phyloP scores from a whole-genome alignment of 768 basidiomycete genomes.

The Kwoniella sp. region DNA sequence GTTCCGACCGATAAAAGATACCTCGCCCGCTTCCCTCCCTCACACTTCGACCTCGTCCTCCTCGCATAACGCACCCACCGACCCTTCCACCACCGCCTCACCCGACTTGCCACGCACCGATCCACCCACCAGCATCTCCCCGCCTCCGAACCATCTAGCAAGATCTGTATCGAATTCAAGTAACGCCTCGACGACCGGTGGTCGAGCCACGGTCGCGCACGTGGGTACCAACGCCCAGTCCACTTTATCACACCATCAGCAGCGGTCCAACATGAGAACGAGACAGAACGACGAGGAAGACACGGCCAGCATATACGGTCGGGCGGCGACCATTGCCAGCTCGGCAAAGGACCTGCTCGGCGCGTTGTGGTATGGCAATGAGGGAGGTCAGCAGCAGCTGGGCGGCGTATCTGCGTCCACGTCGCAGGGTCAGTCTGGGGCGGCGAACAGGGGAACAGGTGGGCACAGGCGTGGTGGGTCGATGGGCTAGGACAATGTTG shows the following conservation, averaged over 20 bases:
- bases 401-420: no score
- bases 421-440: no score
- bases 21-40: constrained; percentile 48
- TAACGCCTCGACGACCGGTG: constrained; percentile 5
- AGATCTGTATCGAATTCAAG: not conserved
- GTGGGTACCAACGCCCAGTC: constrained; percentile 35
- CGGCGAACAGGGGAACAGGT: no score
- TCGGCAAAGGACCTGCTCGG: constrained; percentile 74
- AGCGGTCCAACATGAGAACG: no score
- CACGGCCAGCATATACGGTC: constrained; percentile 56
- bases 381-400: no score
- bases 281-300: constrained; percentile 24
- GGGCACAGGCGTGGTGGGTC: constrained; percentile 11
- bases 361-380: constrained; percentile 55
- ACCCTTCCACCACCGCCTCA: constrained; percentile 13
- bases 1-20: constrained; percentile 45
- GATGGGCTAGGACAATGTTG: constrained; percentile 6
- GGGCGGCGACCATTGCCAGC: constrained; percentile 73
- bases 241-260: constrained; percentile 21
- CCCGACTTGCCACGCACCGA: constrained; percentile 2
- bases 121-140: constrained; percentile 1
- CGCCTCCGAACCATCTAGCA: not conserved
- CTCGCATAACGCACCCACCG: constrained; percentile 20
- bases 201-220: constrained; percentile 30
- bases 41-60: constrained; percentile 31